Conservation (phyloP, 257 asterid genomes). For the Vinca minor region DNA sequence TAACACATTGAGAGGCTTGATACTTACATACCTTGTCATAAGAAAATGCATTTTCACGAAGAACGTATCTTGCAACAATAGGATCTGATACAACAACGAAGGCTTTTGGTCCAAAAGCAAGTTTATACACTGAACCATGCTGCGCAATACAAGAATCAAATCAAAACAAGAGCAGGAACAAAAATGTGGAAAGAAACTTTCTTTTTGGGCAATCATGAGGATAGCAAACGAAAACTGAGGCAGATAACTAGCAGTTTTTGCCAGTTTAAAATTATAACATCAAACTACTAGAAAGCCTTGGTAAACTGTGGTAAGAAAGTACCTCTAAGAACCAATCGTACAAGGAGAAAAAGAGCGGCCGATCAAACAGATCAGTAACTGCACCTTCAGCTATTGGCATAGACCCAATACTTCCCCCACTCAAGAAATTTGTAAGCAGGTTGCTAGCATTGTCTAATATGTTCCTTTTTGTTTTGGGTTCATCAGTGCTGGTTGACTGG, state of each 20-base stretch:
- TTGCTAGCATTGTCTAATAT: conserved; percentile 85
- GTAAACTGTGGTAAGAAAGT: conserved; percentile 7
- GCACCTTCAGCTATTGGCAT: conserved; percentile 99
- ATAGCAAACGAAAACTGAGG: background rate
- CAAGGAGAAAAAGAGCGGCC: conserved; percentile 80
- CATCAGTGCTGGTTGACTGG: conserved; percentile 55
- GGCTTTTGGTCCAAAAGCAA: conserved; percentile 98
- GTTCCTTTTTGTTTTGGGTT: conserved; percentile 49
- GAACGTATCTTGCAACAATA: conserved; percentile 78
- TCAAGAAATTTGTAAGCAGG: conserved; percentile 77
- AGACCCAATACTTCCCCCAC: conserved; percentile 68
- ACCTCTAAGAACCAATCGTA: conserved; percentile 96
- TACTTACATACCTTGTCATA: conserved; percentile 67
- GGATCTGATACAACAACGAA: conserved; percentile 95
- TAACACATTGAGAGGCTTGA: background rate
- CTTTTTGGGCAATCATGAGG: background rate
- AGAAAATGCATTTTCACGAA: conserved; percentile 89
- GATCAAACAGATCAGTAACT: conserved; percentile 79
- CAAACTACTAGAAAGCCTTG: background rate
- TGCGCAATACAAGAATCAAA: conserved; percentile 32
- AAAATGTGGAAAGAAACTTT: background rate
- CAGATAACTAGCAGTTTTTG: background rate
- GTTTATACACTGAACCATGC: conserved; percentile 91
- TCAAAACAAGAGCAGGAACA: conserved; percentile 2
- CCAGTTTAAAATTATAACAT: background rate